Evolutionary conservation across 2,329 filamentous ascomycete species (phyloP).

Genomic region (Trichoderma koningiopsis): DNA sequence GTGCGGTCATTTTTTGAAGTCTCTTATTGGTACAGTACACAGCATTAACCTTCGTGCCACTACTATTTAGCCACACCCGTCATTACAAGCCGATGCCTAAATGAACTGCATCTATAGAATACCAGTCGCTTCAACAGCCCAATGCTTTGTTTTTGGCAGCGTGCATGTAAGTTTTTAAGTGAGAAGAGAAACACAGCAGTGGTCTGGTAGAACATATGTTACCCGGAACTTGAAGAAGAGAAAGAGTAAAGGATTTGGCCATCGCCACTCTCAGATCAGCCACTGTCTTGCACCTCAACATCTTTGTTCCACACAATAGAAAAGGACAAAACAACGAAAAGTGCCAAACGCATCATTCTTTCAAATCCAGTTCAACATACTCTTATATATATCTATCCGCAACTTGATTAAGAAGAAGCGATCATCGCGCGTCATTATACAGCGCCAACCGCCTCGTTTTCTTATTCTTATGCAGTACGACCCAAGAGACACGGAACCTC

Average conservation of each 20-base stretch:
- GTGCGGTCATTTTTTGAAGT: background rate
- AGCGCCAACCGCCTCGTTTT: background rate
- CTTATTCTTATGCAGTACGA: background rate
- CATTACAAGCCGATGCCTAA: slow-evolving; percentile 6
- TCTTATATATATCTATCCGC: background rate
- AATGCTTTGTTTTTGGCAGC: too few species aligned
- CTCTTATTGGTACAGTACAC: too few species aligned
- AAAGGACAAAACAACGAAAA: background rate
- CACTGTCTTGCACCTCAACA: background rate
- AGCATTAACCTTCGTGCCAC: background rate
- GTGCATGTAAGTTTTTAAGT: too few species aligned
- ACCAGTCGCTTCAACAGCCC: background rate
- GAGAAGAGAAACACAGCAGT: background rate
- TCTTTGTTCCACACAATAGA: background rate
- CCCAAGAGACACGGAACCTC: background rate
- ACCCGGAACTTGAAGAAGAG: background rate
- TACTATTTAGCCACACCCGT: background rate
- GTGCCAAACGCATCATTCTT: background rate
- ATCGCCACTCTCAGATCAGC: background rate
- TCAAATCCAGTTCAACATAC: background rate
- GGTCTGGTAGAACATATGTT: too few species aligned
- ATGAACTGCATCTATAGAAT: slow-evolving; percentile 3
- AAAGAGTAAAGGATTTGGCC: background rate
- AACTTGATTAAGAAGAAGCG: background rate
- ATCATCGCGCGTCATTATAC: background rate